phyloP scores from a whole-genome alignment of 441 rosid species.

The Bruguiera hainesii region DNA sequence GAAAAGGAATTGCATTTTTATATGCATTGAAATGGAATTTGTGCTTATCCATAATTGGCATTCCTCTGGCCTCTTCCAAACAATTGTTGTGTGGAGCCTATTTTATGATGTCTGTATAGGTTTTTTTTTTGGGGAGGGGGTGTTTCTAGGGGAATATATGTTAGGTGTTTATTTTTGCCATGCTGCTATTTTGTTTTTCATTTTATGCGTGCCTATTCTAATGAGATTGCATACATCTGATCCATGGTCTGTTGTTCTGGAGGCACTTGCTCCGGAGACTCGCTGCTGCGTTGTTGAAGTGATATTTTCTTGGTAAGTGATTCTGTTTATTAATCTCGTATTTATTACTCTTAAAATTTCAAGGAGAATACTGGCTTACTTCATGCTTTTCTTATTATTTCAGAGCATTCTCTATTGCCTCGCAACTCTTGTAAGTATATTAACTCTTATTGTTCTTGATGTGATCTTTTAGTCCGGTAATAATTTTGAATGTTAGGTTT shows the following conservation, averaged over 20 bases:
- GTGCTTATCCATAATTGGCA: neutral
- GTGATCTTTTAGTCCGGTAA: neutral
- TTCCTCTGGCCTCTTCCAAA: neutral
- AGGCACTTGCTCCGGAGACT: constrained; percentile 58
- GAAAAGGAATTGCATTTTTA: neutral
- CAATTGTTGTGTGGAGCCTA: neutral
- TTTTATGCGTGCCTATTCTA: constrained; percentile 26
- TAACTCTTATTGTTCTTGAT: neutral
- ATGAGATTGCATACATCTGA: constrained; percentile 57
- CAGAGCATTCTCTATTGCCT: constrained; percentile 38
- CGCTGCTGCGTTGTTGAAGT: constrained; percentile 33
- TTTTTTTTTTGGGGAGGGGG: too few species aligned
- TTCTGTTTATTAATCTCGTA: neutral
- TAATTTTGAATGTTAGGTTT: too few species aligned
- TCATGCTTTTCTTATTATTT: constrained; percentile 20
- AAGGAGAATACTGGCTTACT: constrained; percentile 13
- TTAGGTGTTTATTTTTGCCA: neutral
- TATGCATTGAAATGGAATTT: neutral
- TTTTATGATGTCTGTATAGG: too few species aligned
- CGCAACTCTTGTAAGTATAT: constrained; percentile 49
- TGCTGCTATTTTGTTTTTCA: constrained; percentile 2
- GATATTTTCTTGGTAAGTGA: constrained; percentile 38
- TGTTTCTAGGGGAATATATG: neutral
- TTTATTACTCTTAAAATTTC: neutral
- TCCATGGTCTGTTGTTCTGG: constrained; percentile 58